Base-by-base conservation (phyloP, 2,329 filamentous ascomycete species). In the Xylaria sp. region DNA sequence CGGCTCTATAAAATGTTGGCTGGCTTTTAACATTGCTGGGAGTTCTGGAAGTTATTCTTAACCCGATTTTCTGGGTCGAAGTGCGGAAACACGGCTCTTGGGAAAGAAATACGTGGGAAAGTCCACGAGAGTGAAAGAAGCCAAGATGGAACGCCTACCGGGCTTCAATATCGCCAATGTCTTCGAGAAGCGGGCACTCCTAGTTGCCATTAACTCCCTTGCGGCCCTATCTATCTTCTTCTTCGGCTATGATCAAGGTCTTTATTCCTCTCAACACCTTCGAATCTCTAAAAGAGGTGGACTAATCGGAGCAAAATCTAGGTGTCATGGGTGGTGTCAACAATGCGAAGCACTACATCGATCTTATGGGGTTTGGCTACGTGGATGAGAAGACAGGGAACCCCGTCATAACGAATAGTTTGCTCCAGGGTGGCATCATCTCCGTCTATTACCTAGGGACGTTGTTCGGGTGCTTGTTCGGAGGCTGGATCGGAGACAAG, bases 151-250 rank as follows among this genome's bases (percentile, higher is more conserved):
- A 54, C 72, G 71, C 29, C 58, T 74, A 51, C 72, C 72, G 11
- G 72, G 72, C 54, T 65, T 71, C 53, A 74, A 74, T 23, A 72
- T 73, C 19, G 72, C 71, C 54, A 74, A 74, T 58, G 52, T 72
- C 63, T 62, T 74, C 41, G 70, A 74, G 69, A 74, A 74, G 68
- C 67, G 66, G 6, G 60, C 67, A 64, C 67, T 74, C 5, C 66
- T 74, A 29, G 66, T 71, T 11, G 72, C 72, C 37, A 84, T 90
- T 74, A 89, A 89, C 72, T 82, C 80, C 48, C 77, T 90, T 13
- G 87, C 87, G 1, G 87, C 80, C 1, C 73, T 90, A 13, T 88
- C 86, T 13, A 90, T 89, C 64, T 87, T 90, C 73, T 89, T 90
- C 79, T 89, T 89, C 67, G 87, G 81, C 38, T 84, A 84, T 67